Evolutionary conservation across 441 rosid species (phyloP), one percentile per base, ranked within the genome.

Genomic region (Brassica hybrid): DNA sequence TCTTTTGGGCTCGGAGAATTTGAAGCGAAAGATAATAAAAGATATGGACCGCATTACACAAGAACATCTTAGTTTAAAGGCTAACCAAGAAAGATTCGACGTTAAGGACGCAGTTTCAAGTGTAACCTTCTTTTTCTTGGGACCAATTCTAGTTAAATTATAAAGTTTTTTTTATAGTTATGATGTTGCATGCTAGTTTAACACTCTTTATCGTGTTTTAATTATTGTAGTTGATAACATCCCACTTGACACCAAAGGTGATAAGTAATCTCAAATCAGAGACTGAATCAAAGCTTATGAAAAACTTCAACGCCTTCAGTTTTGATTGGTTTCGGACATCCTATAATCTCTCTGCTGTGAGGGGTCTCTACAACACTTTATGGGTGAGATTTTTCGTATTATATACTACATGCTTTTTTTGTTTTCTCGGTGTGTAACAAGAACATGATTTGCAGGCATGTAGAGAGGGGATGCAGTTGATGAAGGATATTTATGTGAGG

Each of bases 41-140:
- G 77, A 66, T 12, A 74, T 52, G 65, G 71, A 74, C 41, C 69
- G 76, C 3, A 50, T 72, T 19, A 72, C 69, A 6, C 48, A 60
- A n/a, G 69, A 72, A 25, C 69, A 48, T 63, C 62, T 74, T 36
- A 57, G 11, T 6, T 36, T 6, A 12, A 65, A 57, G 27, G 43
- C 65, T 34, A 38, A 3, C 11, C 1, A 65, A 19, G 72, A 56
- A 14, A 74, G 11, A 6, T 19, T 74, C 7, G 66, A 74, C 16
- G 58, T 74, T 18, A 65, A 23, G 1, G 78, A 56, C 2, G 65
- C 57, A 56, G 56, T 65, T 74, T 50, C 52, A 21, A 36, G 25
- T 64, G 77, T 59, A 54, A n/a, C 10, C 58, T 52, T 4, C 6
- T 1, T 52, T 14, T 50, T 50, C 12, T 5, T 43, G 12, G 12